A percentile compares a stretch with the other conserved stretches of the same genome.
phyloP scores from a whole-genome alignment of 176 grass and related monocot species.

The Oryza officinalis region DNA sequence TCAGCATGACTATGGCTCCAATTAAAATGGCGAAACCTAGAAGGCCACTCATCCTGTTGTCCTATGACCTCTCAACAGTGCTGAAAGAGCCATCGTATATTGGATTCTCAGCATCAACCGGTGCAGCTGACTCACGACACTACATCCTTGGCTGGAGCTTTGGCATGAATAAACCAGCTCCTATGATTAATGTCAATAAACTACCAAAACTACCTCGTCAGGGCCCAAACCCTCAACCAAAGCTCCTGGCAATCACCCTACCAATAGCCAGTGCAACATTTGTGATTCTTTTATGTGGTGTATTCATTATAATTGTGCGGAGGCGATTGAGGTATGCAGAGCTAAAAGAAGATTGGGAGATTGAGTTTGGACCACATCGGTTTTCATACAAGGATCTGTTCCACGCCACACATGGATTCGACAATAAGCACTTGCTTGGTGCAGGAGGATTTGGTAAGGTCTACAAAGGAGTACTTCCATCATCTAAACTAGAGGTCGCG shows the following conservation, averaged over 20 bases:
- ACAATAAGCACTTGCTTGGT: slow-evolving; percentile 10
- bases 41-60: slow-evolving; percentile 2
- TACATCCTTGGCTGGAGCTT: slow-evolving; percentile 40
- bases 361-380: slow-evolving; percentile 12
- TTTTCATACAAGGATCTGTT: not conserved
- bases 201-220: slow-evolving; percentile 14
- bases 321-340: not conserved
- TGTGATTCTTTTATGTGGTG: not conserved
- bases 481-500: not conserved
- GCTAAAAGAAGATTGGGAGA: slow-evolving; percentile 36
- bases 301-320: not conserved
- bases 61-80: slow-evolving; percentile 7
- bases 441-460: slow-evolving; percentile 19
- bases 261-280: slow-evolving; percentile 16
- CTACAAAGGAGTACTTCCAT: not conserved
- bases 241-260: slow-evolving; percentile 6
- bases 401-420: not conserved
- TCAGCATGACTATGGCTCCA: slow-evolving; percentile 5
- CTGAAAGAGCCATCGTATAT: not conserved
- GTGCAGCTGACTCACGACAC: not conserved
- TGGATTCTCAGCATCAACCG: slow-evolving; percentile 37
- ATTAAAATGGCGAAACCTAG: slow-evolving; percentile 12
- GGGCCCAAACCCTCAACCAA: not conserved
- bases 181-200: slow-evolving; percentile 5
- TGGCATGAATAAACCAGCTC: slow-evolving; percentile 11